These are phyloP conservation scores for Venturia oleaginea DNA, from an alignment of 2,329 filamentous ascomycete genomes.

Conservation along the genomic window DNA sequence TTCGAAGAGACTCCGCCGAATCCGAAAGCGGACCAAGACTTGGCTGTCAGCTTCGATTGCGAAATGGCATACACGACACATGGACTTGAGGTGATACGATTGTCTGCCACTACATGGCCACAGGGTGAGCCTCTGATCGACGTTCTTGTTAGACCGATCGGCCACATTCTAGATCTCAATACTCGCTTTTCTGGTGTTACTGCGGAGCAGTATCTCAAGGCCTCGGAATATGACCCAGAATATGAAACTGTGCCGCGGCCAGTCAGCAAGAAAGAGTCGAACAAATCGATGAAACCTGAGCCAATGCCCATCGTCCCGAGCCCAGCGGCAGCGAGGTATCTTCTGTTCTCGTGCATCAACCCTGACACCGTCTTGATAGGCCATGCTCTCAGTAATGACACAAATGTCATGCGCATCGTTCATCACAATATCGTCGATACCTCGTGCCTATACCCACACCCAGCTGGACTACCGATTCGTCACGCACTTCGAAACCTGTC, in stretches of 20 bases:
- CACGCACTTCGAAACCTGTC: conserved; percentile 69
- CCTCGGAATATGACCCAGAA: conserved; percentile 27
- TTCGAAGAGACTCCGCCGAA: conserved; percentile 72
- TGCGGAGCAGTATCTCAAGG: conserved; percentile 64
- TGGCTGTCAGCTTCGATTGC: conserved; percentile 81
- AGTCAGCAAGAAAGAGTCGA: conserved; percentile 16
- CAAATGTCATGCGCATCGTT: conserved; percentile 75
- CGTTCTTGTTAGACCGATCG: conserved; percentile 72
- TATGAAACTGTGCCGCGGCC: not conserved
- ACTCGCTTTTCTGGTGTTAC: conserved; percentile 84
- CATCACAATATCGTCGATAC: conserved; percentile 84
- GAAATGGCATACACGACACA: conserved; percentile 94
- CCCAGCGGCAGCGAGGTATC: conserved; percentile 61
- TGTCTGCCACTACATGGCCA: conserved; percentile 87
- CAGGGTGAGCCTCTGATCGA: conserved; percentile 66
- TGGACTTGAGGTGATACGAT: conserved; percentile 79
- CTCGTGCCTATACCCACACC: conserved; percentile 72
- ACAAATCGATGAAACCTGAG: conserved; percentile 10
- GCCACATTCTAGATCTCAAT: conserved; percentile 82
- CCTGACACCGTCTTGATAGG: conserved; percentile 78
- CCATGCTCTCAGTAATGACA: conserved; percentile 90
- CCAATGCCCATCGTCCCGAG: conserved; percentile 64
- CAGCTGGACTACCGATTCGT: conserved; percentile 63
- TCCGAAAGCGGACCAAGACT: conserved; percentile 28
- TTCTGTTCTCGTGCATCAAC: conserved; percentile 68